Conservation (phyloP, 164 flowering plant species). For the Annona squamosa region DNA sequence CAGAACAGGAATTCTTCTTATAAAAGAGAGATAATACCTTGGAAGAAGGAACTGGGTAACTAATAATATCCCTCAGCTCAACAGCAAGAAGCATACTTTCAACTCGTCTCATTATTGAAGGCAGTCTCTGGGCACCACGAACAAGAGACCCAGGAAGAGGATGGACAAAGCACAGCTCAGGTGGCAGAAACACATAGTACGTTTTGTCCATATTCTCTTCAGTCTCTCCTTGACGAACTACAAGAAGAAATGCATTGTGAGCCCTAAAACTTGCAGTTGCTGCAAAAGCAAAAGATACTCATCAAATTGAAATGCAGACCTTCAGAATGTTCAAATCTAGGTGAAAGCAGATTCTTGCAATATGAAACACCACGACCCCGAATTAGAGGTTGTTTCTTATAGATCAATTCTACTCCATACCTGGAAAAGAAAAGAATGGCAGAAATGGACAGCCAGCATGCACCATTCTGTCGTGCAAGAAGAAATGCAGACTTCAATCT, state of each 20-base stretch:
- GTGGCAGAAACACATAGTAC: conserved; percentile 92
- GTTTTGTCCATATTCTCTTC: conserved; percentile 80
- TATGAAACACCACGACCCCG: conserved; percentile 97
- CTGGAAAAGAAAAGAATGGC: conserved; percentile 28
- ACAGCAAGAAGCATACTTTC: conserved; percentile 98
- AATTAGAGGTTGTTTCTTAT: conserved; percentile 77
- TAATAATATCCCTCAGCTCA: conserved; percentile 68
- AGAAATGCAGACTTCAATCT: conserved; percentile 37
- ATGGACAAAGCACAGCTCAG: conserved; percentile 91
- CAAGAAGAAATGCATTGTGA: conserved; percentile 10
- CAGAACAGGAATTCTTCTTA: neutral
- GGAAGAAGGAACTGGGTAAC: conserved; percentile 65
- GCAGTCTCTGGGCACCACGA: conserved; percentile 93
- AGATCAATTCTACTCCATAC: conserved; percentile 82
- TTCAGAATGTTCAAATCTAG: conserved; percentile 91
- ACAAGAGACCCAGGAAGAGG: conserved; percentile 92
- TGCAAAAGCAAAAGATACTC: conserved; percentile 2
- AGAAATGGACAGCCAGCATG: conserved; percentile 40
- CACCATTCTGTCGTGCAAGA: conserved; percentile 41
- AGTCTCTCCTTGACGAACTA: conserved; percentile 55
- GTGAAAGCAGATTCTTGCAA: conserved; percentile 96
- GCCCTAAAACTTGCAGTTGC: neutral
- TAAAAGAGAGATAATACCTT: conserved; percentile 41
- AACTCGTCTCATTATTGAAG: conserved; percentile 93
- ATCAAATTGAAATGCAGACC: conserved; percentile 26